Base-by-base conservation (phyloP, 306 rosid species). In the Ochetophila trinervis region DNA sequence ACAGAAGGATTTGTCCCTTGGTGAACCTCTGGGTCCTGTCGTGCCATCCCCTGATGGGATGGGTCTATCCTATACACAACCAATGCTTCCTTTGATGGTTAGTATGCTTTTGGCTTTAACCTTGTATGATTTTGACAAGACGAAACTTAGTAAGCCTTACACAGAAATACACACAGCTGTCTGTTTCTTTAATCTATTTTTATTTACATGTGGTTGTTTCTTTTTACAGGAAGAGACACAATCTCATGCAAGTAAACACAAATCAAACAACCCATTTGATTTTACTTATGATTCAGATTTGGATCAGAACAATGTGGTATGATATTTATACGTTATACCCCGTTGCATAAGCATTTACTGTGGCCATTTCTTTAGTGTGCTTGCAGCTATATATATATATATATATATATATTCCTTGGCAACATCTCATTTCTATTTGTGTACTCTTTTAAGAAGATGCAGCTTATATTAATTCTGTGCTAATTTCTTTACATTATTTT, bases 261-360 rank as follows among this genome's bases (percentile, higher is more conserved):
- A 79, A 76, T 88, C 89, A 52, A 71, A 58, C 66, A 84, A 88
- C 78, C 97, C 91, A 27, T 88, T 84, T 79, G 95, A 86, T 76
- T 74, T 75, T 75, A 80, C 85, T 17, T 76, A 40, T 57, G 83
- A 88, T 69, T 76, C 79, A 57, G 88, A 80, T 27, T 34, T 69
- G 72, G 87, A 87, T 66, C 84, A 77, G 55, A 77, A 53, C 58
- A 74, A 79, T 79, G 73, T 70, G 88, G 95, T 87, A 86, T 30
- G 37, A 12, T 23, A 55, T 23, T 53, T 36, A 20, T 34, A 0
- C 16, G 4, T 27, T 27, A 27, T 27, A 27, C 4, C 4, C 3
- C 2, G 32, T 27, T 27, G 32, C 32, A 27, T 27, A 27, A 27
- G 4, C 32, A 27, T 27, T 27, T 27, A 27, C 32, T 1, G 3